Evolutionary conservation across 2,329 filamentous ascomycete genomes (phyloP).

Genomic region (Aspergillus latus): DNA sequence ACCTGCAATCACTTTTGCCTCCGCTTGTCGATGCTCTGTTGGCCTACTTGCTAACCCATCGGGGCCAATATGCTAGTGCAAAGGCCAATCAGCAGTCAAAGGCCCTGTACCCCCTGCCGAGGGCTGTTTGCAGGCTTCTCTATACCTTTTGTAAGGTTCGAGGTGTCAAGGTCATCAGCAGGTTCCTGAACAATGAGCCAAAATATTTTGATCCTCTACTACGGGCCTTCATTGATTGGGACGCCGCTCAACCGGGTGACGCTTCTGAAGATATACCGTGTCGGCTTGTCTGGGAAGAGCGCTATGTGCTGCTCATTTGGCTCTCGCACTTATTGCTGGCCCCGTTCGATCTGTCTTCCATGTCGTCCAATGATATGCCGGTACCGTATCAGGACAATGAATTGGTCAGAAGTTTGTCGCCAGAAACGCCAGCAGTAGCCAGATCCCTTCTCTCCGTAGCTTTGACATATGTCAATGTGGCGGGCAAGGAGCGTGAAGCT

Average conservation of each 20-base stretch:
- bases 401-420: conserved; percentile 49
- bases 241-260: conserved; percentile 25
- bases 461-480: conserved; percentile 66
- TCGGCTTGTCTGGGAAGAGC: conserved; percentile 76
- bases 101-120: conserved; percentile 55
- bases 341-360: conserved; percentile 85
- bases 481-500: conserved; percentile 86
- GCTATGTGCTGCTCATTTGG: conserved; percentile 86
- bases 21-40: conserved; percentile 74
- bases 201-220: conserved; percentile 79
- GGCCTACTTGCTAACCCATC: conserved; percentile 55
- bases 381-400: conserved; percentile 36
- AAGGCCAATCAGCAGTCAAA: conserved; percentile 36
- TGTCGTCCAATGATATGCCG: conserved; percentile 58
- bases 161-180: conserved; percentile 86
- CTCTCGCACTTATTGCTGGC: conserved; percentile 77
- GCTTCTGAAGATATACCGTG: conserved; percentile 22
- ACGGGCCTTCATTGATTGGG: conserved; percentile 66
- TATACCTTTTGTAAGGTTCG: conserved; percentile 94
- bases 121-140: conserved; percentile 74
- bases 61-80: conserved; percentile 40
- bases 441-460: conserved; percentile 69
- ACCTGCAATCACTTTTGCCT: conserved; percentile 74
- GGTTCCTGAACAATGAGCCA: conserved; percentile 88
- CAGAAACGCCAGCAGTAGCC: conserved; percentile 67